Evolutionary conservation across 2,329 filamentous ascomycete species (phyloP).

Genomic region (Curvularia sp.): DNA sequence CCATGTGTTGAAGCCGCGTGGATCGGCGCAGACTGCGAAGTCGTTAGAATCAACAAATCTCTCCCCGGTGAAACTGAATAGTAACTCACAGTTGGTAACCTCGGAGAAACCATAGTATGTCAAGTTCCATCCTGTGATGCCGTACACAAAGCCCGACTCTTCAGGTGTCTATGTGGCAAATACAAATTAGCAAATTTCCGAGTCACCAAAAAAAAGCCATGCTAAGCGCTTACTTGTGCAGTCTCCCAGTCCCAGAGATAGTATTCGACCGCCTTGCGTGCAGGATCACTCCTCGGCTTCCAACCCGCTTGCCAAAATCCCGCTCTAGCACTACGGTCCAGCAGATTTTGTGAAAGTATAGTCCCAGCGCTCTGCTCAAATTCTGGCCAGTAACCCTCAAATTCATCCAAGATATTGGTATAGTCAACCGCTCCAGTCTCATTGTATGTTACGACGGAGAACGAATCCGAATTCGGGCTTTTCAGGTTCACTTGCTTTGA

Average conservation of each 20-base stretch:
- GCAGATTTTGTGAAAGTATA: constrained; percentile 65
- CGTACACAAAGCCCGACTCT: constrained; percentile 62
- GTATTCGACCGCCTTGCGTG: constrained; percentile 68
- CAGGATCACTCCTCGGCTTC: constrained; percentile 64
- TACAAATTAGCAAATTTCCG: not conserved
- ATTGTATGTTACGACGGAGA: constrained; percentile 66
- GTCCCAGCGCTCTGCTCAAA: constrained; percentile 63
- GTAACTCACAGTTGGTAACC: constrained; percentile 12
- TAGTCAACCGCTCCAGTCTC: constrained; percentile 63
- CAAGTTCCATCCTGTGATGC: constrained; percentile 63
- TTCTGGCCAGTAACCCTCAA: constrained; percentile 55
- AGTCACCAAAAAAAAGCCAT: too few species aligned
- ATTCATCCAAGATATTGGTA: constrained; percentile 58
- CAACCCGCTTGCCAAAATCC: constrained; percentile 67
- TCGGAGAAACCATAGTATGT: constrained; percentile 18
- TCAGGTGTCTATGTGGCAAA: constrained; percentile 56
- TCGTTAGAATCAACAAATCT: constrained; percentile 67
- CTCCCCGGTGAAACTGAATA: constrained; percentile 42
- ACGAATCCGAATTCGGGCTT: constrained; percentile 66
- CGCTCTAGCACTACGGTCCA: constrained; percentile 66
- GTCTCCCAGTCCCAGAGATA: constrained; percentile 66
- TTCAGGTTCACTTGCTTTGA: constrained; percentile 64
- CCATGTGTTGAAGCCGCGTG: constrained; percentile 66
- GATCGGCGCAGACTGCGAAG: constrained; percentile 65
- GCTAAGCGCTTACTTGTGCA: constrained; percentile 43